Conservation (phyloP, 2,329 filamentous ascomycete species). For the Penicillium sumatraense region DNA sequence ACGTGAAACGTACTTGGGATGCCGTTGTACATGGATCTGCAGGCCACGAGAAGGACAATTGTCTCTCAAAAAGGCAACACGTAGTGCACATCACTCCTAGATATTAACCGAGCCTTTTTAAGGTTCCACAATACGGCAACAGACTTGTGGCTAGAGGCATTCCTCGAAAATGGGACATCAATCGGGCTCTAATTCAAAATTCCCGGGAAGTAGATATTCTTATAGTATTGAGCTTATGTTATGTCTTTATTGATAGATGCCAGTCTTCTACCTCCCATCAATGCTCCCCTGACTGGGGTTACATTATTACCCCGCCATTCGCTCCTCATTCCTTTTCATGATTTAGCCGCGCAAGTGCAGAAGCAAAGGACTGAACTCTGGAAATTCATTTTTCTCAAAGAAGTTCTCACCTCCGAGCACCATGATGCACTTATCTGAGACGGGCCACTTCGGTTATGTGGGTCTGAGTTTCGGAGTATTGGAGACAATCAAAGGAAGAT, state of each 20-base stretch:
- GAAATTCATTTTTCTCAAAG: not conserved
- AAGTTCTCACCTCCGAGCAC: not conserved
- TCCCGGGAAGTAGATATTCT: not conserved
- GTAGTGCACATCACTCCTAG: not conserved
- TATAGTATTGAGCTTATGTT: not conserved
- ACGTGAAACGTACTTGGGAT: not conserved
- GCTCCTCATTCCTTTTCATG: not conserved
- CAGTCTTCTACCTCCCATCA: not conserved
- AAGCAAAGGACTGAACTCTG: not conserved
- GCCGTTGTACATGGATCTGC: not conserved
- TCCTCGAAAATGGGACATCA: not conserved
- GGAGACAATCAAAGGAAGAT: too few relatives aligned
- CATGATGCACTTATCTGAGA: not conserved
- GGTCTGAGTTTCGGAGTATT: not conserved
- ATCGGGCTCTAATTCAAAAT: not conserved
- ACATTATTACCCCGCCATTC: not conserved
- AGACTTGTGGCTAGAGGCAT: not conserved
- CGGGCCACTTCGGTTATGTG: not conserved
- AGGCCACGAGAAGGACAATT: not conserved
- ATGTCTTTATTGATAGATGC: not conserved
- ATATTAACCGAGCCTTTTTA: not conserved
- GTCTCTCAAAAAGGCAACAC: not conserved
- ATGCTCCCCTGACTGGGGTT: not conserved
- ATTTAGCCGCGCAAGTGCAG: not conserved
- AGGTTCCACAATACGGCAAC: not conserved